A percentile compares a stretch with the other conserved stretches of the same genome.
Conservation (phyloP, 768 basidiomycete genomes). For the Paxillus ammoniavirescens region DNA sequence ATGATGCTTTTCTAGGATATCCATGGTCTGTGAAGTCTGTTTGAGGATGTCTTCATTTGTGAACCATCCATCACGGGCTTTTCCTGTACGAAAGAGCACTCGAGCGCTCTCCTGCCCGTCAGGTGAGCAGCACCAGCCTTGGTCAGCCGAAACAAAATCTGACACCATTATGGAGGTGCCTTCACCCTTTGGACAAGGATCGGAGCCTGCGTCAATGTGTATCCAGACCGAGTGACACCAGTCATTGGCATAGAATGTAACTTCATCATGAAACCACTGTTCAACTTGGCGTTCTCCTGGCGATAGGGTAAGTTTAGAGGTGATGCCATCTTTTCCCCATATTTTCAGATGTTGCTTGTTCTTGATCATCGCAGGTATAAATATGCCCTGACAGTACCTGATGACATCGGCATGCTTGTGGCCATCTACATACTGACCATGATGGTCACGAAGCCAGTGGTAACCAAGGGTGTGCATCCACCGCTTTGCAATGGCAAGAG, state of each 20-base stretch:
- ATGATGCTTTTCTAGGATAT: too few relatives aligned
- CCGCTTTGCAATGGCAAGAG: conserved; percentile 29
- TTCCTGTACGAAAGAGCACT: too few relatives aligned
- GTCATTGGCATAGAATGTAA: conserved; percentile 41
- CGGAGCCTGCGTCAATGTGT: conserved; percentile 13
- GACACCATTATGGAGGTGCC: conserved; percentile 34
- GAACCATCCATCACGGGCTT: not conserved
- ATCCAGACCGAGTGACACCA: conserved; percentile 6
- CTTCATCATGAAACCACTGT: conserved; percentile 40
- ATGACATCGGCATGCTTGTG: conserved; percentile 24
- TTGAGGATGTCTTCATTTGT: too few relatives aligned
- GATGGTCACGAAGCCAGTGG: conserved; percentile 14
- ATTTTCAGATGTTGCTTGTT: conserved; percentile 16
- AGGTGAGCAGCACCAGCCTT: conserved; percentile 20
- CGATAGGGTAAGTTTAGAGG: conserved; percentile 21
- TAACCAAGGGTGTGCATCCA: conserved; percentile 36
- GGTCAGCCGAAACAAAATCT: conserved; percentile 35
- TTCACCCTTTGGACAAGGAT: conserved; percentile 34
- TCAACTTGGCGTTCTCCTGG: not conserved
- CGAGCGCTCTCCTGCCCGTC: conserved; percentile 13
- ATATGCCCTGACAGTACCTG: conserved; percentile 19
- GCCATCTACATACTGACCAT: conserved; percentile 22
- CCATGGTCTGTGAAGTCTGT: too few relatives aligned
- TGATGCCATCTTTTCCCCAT: conserved; percentile 31
- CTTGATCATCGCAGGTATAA: conserved; percentile 18